Conservation (phyloP, 495 filamentous ascomycete genomes). For the Podospora comata region DNA sequence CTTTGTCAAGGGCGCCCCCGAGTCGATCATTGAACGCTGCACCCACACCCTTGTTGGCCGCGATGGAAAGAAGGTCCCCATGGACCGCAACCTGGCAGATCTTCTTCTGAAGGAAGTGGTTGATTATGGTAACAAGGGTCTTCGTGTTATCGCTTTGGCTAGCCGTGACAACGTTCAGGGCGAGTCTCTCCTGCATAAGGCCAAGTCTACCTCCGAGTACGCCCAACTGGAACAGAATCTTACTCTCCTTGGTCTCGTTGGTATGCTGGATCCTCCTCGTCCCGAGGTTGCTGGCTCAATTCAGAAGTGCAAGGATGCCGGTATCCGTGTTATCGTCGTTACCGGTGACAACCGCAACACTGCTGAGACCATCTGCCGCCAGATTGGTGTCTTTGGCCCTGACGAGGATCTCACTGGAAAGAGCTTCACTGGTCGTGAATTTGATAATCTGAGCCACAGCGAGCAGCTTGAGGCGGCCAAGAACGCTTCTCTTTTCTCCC, state of each 20-base stretch:
- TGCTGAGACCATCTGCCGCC: constrained; percentile 93
- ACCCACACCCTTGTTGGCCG: constrained; percentile 70
- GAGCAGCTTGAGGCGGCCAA: constrained; percentile 82
- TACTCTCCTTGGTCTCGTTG: constrained; percentile 89
- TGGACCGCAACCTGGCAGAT: constrained; percentile 62
- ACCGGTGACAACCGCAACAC: constrained; percentile 98
- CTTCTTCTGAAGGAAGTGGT: constrained; percentile 74
- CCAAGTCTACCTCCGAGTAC: constrained; percentile 82
- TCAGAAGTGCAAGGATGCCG: constrained; percentile 81
- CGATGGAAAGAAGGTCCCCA: constrained; percentile 67
- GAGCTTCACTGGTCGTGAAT: constrained; percentile 93
- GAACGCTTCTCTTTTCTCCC: constrained; percentile 89
- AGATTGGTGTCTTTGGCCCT: constrained; percentile 88
- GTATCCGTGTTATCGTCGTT: constrained; percentile 96
- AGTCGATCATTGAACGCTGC: constrained; percentile 90
- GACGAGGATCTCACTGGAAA: constrained; percentile 83
- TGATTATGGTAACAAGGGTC: constrained; percentile 85
- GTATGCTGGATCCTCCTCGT: constrained; percentile 96
- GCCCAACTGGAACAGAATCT: constrained; percentile 83
- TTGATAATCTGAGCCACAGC: constrained; percentile 75
- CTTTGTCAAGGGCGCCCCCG: constrained; percentile 95
- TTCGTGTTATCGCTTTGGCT: constrained; percentile 93
- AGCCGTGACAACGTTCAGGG: constrained; percentile 67
- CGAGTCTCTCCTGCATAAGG: constrained; percentile 65
- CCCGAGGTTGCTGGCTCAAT: constrained; percentile 89